Evolutionary conservation across 179 eudicot species (phyloP).

Genomic region (Silene vulgaris): DNA sequence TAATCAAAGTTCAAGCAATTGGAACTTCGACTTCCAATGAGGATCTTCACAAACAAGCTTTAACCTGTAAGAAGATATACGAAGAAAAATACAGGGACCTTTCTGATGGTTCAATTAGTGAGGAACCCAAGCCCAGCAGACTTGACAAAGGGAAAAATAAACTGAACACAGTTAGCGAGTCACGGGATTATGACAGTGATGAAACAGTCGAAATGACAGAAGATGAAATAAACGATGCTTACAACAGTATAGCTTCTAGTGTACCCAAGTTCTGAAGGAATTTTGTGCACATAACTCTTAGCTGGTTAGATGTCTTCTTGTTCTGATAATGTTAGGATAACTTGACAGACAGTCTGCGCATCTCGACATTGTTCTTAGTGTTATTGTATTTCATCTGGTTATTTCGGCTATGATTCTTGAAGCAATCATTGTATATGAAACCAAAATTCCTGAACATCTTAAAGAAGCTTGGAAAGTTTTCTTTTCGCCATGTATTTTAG

Average conservation of each 20-base stretch:
- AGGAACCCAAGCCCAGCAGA: slow-evolving; percentile 27
- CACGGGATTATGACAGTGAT: slow-evolving; percentile 58
- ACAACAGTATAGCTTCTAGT: slow-evolving; percentile 38
- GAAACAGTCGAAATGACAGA: slow-evolving; percentile 91
- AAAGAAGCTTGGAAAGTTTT: no score
- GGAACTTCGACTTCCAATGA: slow-evolving; percentile 35
- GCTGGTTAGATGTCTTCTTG: slow-evolving; percentile 1
- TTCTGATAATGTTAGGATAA: not conserved
- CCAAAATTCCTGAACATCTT: no score
- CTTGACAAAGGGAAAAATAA: slow-evolving; percentile 27
- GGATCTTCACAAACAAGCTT: slow-evolving; percentile 56
- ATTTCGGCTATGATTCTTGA: not conserved
- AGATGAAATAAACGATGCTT: slow-evolving; percentile 76
- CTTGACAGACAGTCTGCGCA: not conserved
- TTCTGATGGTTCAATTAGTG: slow-evolving; percentile 24
- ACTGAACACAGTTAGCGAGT: slow-evolving; percentile 17
- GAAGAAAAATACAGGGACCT: slow-evolving; percentile 41
- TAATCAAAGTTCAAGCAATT: slow-evolving; percentile 42
- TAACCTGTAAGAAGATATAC: slow-evolving; percentile 59
- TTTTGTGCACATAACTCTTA: slow-evolving; percentile 1
- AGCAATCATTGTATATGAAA: not conserved
- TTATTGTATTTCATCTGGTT: not conserved
- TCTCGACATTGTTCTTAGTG: not conserved
- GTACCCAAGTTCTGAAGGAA: slow-evolving; percentile 13
- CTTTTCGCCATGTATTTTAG: no score